Evolutionary conservation across 2,329 filamentous ascomycete species (phyloP).

Genomic region (Cladosporium sp.): DNA sequence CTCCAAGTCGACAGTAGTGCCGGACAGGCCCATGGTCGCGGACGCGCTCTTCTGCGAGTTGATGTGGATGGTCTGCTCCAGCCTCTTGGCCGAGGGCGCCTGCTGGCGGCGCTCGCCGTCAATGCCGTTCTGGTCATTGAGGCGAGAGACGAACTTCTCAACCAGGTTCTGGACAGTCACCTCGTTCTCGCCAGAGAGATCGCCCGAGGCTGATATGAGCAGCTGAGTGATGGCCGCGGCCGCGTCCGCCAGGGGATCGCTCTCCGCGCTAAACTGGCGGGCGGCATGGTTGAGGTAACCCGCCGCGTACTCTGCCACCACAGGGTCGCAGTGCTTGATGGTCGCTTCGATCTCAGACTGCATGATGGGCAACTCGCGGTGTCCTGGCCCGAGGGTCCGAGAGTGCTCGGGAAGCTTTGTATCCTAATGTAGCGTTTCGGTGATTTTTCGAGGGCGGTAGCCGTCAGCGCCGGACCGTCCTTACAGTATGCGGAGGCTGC

Average conservation of each 20-base stretch:
- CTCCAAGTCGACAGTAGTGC: slow-evolving; percentile 81
- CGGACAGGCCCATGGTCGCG: slow-evolving; percentile 82
- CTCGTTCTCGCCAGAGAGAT: slow-evolving; percentile 65
- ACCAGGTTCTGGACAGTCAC: slow-evolving; percentile 76
- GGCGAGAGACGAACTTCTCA: slow-evolving; percentile 78
- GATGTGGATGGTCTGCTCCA: slow-evolving; percentile 93
- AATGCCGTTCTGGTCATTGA: slow-evolving; percentile 65
- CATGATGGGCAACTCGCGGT: slow-evolving; percentile 20
- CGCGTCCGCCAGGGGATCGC: slow-evolving; percentile 77
- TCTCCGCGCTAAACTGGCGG: slow-evolving; percentile 69
- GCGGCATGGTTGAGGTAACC: slow-evolving; percentile 94
- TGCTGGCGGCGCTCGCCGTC: slow-evolving; percentile 62
- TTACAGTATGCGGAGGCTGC: not conserved
- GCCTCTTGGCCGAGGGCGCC: slow-evolving; percentile 70
- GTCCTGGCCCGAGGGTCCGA: not conserved
- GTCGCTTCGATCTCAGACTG: slow-evolving; percentile 33
- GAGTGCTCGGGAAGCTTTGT: slow-evolving; percentile 4
- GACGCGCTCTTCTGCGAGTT: slow-evolving; percentile 93
- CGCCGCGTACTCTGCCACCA: slow-evolving; percentile 45
- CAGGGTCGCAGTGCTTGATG: slow-evolving; percentile 31
- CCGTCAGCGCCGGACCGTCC: no score
- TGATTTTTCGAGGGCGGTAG: not conserved
- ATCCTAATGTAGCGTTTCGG: slow-evolving; percentile 1
- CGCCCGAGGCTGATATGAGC: slow-evolving; percentile 85
- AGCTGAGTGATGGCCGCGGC: slow-evolving; percentile 79